Evolutionary conservation across 495 filamentous ascomycete genomes (phyloP), one percentile per base, ranked within the genome.

Genomic region (Cryomyces antarcticus): DNA sequence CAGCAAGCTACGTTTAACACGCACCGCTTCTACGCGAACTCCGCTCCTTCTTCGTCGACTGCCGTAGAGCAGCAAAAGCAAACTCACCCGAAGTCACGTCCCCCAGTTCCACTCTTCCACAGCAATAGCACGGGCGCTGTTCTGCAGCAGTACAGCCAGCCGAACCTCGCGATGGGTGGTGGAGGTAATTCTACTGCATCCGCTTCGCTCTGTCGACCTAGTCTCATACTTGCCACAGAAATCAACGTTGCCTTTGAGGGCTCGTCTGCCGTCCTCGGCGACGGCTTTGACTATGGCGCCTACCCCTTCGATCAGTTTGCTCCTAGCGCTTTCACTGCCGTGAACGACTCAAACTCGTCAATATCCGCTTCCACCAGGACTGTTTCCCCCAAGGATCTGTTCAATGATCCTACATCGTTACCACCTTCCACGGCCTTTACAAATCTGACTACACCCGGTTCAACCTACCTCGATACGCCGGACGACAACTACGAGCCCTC

Each of bases 361-460:
- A 12, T 12, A 31, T 41, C 42, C 33, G 41, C 45, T 46, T 52
- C 38, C n/a, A 41, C 37, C 38, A 30, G 12, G 28, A 93, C 87
- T 13, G 70, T 96, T 39, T 96, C 88, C 43, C 88, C 88, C 10
- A 75, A 78, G 57, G 85, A 94, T 50, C 62, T 94, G 37, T 68
- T 85, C 55, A 79, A 84, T 46, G 64, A 68, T 12, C 65, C 65
- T 52, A 62, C 67, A 52, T 89, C 85, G 43, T 75, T 83, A 29
- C 83, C 85, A 34, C 82, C 84, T 42, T 93, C 87, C 0, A 67
- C 78, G 35, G 75, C 83, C 10, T 80, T 85, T 55, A 92, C 86
- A 5, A 77, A 85, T 46, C 52, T 94, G 51, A 89, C 85, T 43
- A 92, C 87, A 42, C 87, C 82, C 30, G 77, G 73, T 13, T 68